Base-by-base conservation (phyloP, 129 eudicot species). In the Scalesia atractyloides region DNA sequence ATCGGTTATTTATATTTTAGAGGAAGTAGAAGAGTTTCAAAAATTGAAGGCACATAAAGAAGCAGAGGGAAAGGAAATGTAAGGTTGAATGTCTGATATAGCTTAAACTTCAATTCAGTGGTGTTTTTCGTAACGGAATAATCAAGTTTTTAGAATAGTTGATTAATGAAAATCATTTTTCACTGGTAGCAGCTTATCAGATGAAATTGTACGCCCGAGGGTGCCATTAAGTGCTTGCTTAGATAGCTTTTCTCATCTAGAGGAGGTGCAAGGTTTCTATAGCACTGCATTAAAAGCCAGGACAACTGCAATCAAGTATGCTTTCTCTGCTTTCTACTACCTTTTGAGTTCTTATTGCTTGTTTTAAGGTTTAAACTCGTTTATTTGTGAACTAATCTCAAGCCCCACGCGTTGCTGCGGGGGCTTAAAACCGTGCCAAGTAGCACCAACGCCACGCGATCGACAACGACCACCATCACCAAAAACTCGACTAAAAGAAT, bases 121-220 rank as follows among this genome's bases (percentile, higher is more conserved):
- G 36, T 41, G 37, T 37, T 47, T 80, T 26, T 7, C 10, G 1
- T 12, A 0, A 12, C 13, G 43, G 41, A 24, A 59, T 33, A 1
- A 13, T 36, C 11, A 7, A 9, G 61, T 75, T 58, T 37, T 59
- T 50, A 22, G 49, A 69, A 14, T 64, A 13, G 15, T 18, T 39
- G 15, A 20, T 73, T 73, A 5, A 56, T 58, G 73, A 37, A 13
- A 18, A 16, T 26, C 19, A 3, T 64, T 19, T 30, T 74, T 54
- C 36, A 49, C 53, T 73, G 58, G 26, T 33, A 37, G 20, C 91
- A 95, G 99, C 50, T 80, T 83, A 17, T 73, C 88, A 0, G 85
- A 84, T 70, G 96, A 95, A 85, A 87, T 88, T 53, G 90, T 95
- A 39, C 97, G 99, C 43, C 99, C 97, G 52, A 86, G 99, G 80